Percentiles rank a stretch among this genome's conserved stretches.
Conservation (phyloP, 257 asterid species). For the Fraxinus quadrangulata region DNA sequence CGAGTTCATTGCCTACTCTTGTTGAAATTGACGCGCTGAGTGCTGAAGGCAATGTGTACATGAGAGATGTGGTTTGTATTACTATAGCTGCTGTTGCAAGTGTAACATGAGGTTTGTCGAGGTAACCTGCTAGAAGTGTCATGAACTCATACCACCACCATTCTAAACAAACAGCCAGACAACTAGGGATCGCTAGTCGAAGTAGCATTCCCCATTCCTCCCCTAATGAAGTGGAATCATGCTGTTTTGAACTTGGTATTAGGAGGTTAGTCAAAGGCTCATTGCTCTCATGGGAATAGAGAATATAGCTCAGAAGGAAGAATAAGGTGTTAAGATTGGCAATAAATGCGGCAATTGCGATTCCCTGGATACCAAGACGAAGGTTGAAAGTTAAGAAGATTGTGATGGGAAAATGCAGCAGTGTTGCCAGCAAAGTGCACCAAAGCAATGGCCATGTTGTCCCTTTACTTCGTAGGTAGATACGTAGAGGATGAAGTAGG, state of each 20-base stretch:
- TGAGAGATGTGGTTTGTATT: constrained; percentile 90
- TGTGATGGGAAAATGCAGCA: constrained; percentile 77
- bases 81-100: constrained; percentile 91
- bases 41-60: constrained; percentile 95
- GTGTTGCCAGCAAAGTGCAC: constrained; percentile 63
- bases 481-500: constrained; percentile 80
- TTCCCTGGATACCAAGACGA: constrained; percentile 66
- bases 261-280: constrained; percentile 27
- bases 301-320: constrained; percentile 54
- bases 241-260: constrained; percentile 33
- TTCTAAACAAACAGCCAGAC: constrained; percentile 83
- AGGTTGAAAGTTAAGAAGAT: constrained; percentile 71
- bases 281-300: constrained; percentile 32
- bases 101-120: constrained; percentile 69
- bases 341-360: constrained; percentile 65
- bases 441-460: constrained; percentile 84
- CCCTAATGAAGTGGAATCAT: constrained; percentile 43
- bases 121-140: constrained; percentile 89
- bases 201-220: constrained; percentile 76
- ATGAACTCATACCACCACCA: constrained; percentile 99
- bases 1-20: constrained; percentile 87
- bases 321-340: constrained; percentile 61
- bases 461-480: constrained; percentile 80
- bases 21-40: constrained; percentile 80
- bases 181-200: constrained; percentile 69